Conservation (phyloP, 345 rosid species). For the Dimocarpus longan region DNA sequence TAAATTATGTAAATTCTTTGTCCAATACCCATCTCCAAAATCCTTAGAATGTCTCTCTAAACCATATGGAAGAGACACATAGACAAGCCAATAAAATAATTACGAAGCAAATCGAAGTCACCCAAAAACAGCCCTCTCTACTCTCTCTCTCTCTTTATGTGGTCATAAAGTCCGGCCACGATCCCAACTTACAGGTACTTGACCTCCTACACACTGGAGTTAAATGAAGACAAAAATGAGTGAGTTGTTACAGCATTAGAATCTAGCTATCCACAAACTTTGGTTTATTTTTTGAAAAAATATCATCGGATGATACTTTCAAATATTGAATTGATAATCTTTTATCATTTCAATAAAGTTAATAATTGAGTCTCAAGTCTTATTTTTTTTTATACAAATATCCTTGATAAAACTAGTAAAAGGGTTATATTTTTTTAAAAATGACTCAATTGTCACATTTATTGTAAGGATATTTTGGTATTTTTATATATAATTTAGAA, state of each 20-base stretch:
- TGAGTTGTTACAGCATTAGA: background rate
- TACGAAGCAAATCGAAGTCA: slow-evolving; percentile 6
- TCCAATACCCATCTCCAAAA: slow-evolving; percentile 18
- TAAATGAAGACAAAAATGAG: slow-evolving; percentile 4
- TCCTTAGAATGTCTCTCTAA: slow-evolving; percentile 17
- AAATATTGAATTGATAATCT: too few relatives aligned
- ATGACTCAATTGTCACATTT: too few relatives aligned
- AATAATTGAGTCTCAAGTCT: too few relatives aligned
- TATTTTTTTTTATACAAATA: too few relatives aligned
- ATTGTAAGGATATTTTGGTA: too few relatives aligned
- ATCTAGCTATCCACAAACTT: slow-evolving; percentile 26
- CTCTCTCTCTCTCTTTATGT: background rate
- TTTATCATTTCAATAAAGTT: too few relatives aligned
- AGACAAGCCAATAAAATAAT: background rate
- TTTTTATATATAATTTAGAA: too few relatives aligned
- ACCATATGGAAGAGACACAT: slow-evolving; percentile 24
- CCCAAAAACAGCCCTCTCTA: slow-evolving; percentile 13
- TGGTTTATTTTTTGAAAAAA: too few relatives aligned
- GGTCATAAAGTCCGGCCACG: background rate
- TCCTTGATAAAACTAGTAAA: too few relatives aligned
- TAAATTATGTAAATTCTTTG: background rate
- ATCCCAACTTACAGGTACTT: background rate
- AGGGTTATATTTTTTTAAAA: too few relatives aligned
- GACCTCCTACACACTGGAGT: too few relatives aligned
- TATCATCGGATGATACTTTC: too few relatives aligned